Conservation (phyloP, 441 rosid species). For the Jatropha podagrica region DNA sequence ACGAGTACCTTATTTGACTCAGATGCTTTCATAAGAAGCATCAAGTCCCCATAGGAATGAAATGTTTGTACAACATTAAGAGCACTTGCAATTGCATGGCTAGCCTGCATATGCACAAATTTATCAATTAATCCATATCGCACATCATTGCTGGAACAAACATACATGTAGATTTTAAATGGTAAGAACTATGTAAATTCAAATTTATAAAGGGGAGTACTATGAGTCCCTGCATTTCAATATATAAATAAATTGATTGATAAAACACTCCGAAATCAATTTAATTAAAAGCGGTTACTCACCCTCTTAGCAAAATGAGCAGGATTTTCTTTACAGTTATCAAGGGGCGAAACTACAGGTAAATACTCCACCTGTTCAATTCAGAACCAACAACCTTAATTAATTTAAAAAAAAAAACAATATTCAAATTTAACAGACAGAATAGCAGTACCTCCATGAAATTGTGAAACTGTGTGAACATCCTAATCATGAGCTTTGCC, state of each 20-base stretch:
- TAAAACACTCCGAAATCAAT: slow-evolving; percentile 12
- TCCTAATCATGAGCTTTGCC: slow-evolving; percentile 87
- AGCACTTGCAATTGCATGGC: slow-evolving; percentile 68
- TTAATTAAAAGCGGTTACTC: slow-evolving; percentile 34
- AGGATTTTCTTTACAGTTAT: slow-evolving; percentile 67
- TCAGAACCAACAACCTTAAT: slow-evolving; percentile 12
- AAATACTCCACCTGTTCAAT: slow-evolving; percentile 80
- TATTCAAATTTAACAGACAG: slow-evolving; percentile 16
- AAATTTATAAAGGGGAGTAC: background rate
- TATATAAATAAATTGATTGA: slow-evolving; percentile 1
- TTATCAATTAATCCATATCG: slow-evolving; percentile 16
- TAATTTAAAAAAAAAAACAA: slow-evolving; percentile 8
- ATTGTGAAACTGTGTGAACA: slow-evolving; percentile 98
- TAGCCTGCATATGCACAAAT: slow-evolving; percentile 55
- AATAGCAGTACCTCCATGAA: slow-evolving; percentile 77
- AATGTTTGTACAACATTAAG: slow-evolving; percentile 82
- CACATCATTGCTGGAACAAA: slow-evolving; percentile 11
- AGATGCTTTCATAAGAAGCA: slow-evolving; percentile 74
- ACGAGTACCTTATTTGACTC: slow-evolving; percentile 53
- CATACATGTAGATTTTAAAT: background rate
- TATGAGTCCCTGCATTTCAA: background rate
- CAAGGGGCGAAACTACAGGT: slow-evolving; percentile 69
- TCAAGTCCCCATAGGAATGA: slow-evolving; percentile 87
- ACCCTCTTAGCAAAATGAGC: slow-evolving; percentile 75
- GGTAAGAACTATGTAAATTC: slow-evolving; percentile 2